phyloP scores from a whole-genome alignment of 345 rosid species.

The Brassica nigra region DNA sequence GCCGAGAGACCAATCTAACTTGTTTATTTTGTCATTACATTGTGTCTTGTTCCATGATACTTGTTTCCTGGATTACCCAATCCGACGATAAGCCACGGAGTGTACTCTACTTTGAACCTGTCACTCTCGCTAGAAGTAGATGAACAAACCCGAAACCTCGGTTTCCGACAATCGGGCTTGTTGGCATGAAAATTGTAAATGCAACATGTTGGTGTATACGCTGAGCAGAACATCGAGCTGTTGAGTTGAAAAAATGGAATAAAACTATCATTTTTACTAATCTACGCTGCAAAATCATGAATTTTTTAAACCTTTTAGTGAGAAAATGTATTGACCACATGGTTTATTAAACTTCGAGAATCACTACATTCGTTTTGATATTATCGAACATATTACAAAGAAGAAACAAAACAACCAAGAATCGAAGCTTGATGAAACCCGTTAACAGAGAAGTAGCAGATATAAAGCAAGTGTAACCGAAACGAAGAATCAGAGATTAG shows the following conservation, averaged over 20 bases:
- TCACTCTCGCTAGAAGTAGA: slow-evolving; percentile 43
- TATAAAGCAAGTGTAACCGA: not conserved
- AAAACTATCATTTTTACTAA: not conserved
- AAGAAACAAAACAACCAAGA: not conserved
- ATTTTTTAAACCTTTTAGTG: not conserved
- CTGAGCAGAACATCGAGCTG: slow-evolving; percentile 71
- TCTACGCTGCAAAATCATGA: not conserved
- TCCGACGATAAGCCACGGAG: slow-evolving; percentile 96
- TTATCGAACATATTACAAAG: not conserved
- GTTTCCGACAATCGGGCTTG: slow-evolving; percentile 38
- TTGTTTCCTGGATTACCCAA: slow-evolving; percentile 93
- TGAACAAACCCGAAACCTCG: slow-evolving; percentile 53
- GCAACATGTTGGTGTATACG: slow-evolving; percentile 45
- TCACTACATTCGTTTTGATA: not conserved
- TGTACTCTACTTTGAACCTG: slow-evolving; percentile 64
- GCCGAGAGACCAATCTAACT: not conserved
- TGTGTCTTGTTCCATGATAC: slow-evolving; percentile 94
- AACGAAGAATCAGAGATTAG: slow-evolving; percentile 4
- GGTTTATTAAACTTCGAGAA: not conserved
- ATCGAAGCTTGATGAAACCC: not conserved
- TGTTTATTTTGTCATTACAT: slow-evolving; percentile 49
- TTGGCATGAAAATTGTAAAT: slow-evolving; percentile 45
- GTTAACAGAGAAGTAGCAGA: not conserved
- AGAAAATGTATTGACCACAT: not conserved
- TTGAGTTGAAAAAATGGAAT: slow-evolving; percentile 11